Conservation (phyloP, 2,329 filamentous ascomycete genomes). For the Xylaria polymorpha region DNA sequence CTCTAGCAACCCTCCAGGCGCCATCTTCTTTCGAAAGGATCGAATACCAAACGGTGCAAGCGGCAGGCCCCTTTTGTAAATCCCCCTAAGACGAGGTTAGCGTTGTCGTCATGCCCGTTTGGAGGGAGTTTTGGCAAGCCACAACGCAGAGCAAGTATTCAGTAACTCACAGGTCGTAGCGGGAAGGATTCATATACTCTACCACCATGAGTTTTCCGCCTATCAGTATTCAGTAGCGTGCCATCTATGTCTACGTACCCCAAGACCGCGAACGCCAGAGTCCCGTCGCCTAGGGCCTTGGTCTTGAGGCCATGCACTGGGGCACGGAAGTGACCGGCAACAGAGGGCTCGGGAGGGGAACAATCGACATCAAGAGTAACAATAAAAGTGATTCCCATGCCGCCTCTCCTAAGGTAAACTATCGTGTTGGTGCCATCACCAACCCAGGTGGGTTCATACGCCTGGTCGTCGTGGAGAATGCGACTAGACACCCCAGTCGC, state of each 20-base stretch:
- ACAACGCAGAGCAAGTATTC: not conserved
- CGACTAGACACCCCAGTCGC: slow-evolving; percentile 45
- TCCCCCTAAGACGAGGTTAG: slow-evolving; percentile 37
- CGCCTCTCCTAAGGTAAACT: slow-evolving; percentile 49
- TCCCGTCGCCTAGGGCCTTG: slow-evolving; percentile 50
- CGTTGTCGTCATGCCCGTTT: not conserved
- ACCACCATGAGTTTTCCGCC: not conserved
- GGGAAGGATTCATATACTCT: not conserved
- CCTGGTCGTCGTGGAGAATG: slow-evolving; percentile 46
- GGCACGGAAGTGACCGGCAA: slow-evolving; percentile 50
- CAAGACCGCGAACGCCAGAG: slow-evolving; percentile 52
- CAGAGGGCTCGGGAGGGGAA: slow-evolving; percentile 40
- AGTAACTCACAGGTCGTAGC: slow-evolving; percentile 7
- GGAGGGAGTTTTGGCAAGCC: not conserved
- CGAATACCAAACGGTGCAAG: slow-evolving; percentile 55
- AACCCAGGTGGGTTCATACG: slow-evolving; percentile 54
- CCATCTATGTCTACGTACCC: slow-evolving; percentile 49
- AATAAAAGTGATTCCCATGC: slow-evolving; percentile 50
- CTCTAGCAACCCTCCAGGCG: slow-evolving; percentile 48
- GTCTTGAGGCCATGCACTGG: slow-evolving; percentile 52
- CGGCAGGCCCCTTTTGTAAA: slow-evolving; percentile 48
- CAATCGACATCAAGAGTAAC: slow-evolving; percentile 46
- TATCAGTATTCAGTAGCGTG: not conserved
- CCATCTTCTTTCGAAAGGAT: slow-evolving; percentile 47
- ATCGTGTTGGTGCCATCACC: slow-evolving; percentile 49